Evolutionary conservation across 805 yeast genomes (phyloP).

Genomic region (Zygosaccharomyces pseudorouxii): DNA sequence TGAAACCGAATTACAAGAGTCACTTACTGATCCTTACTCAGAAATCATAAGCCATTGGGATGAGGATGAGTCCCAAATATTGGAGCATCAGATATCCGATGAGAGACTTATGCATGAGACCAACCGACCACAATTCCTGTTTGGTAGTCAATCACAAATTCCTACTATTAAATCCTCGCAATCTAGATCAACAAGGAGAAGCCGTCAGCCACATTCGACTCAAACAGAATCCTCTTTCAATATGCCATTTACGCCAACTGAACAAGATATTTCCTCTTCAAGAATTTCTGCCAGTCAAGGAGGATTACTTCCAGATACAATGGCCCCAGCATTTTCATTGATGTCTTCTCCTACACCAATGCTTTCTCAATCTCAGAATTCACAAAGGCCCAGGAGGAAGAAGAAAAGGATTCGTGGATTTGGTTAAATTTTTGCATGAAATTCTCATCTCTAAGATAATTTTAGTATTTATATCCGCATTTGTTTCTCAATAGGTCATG

Average conservation of each 20-base stretch:
- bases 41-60: constrained; percentile 29
- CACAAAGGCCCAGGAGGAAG: constrained; percentile 24
- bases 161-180: constrained; percentile 33
- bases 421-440: constrained; percentile 29
- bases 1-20: constrained; percentile 4
- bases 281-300: constrained; percentile 10
- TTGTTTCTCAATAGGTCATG: not conserved
- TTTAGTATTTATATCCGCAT: not conserved
- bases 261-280: constrained; percentile 4
- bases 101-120: not conserved
- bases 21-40: constrained; percentile 14
- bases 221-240: not conserved
- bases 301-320: constrained; percentile 25
- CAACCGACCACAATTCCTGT: constrained; percentile 18
- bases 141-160: constrained; percentile 26
- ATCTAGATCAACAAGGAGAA: constrained; percentile 6
- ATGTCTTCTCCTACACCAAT: constrained; percentile 20
- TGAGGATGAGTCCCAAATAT: constrained; percentile 9
- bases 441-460: not conserved
- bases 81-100: not conserved
- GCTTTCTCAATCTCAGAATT: constrained; percentile 20
- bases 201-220: constrained; percentile 1
- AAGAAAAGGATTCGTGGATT: constrained; percentile 49
- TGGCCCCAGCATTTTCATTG: constrained; percentile 35
- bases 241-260: constrained; percentile 2